A percentile compares a stretch with the other conserved stretches of the same genome.
These are phyloP conservation scores for Aspergillus alliaceus DNA, from an alignment of 2,329 filamentous ascomycete species.

Conservation along the genomic window DNA sequence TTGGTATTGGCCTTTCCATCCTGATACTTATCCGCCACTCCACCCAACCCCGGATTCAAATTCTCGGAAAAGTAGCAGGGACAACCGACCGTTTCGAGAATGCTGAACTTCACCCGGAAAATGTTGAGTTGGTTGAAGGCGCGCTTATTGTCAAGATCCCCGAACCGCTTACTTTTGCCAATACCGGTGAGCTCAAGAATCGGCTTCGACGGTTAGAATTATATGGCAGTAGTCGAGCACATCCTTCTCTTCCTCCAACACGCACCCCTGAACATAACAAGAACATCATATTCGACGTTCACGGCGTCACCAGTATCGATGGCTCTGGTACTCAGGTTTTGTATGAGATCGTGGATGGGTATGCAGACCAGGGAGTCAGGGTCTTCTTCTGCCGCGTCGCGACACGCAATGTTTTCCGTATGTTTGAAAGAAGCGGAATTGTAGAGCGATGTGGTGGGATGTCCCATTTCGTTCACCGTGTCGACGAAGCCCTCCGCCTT, in stretches of 20 bases:
- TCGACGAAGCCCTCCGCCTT: conserved; percentile 79
- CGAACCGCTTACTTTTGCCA: conserved; percentile 93
- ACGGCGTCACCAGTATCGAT: conserved; percentile 93
- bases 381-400: conserved; percentile 57
- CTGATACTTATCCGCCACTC: conserved; percentile 87
- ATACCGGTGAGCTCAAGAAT: conserved; percentile 87
- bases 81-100: conserved; percentile 79
- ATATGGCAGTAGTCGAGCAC: conserved; percentile 81
- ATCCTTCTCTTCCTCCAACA: conserved; percentile 82
- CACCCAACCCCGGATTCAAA: conserved; percentile 92
- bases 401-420: conserved; percentile 62
- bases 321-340: conserved; percentile 91
- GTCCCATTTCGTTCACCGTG: conserved; percentile 75
- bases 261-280: conserved; percentile 77
- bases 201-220: conserved; percentile 80
- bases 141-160: conserved; percentile 97
- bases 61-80: conserved; percentile 83
- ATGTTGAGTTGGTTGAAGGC: conserved; percentile 85
- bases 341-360: conserved; percentile 80
- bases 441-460: conserved; percentile 77
- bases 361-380: conserved; percentile 70
- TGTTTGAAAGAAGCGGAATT: conserved; percentile 80
- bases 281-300: conserved; percentile 95
- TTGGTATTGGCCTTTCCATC: conserved; percentile 87
- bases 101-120: conserved; percentile 69